Base-by-base conservation (phyloP, 805 yeast genomes). In the Kuraishia molischiana region DNA sequence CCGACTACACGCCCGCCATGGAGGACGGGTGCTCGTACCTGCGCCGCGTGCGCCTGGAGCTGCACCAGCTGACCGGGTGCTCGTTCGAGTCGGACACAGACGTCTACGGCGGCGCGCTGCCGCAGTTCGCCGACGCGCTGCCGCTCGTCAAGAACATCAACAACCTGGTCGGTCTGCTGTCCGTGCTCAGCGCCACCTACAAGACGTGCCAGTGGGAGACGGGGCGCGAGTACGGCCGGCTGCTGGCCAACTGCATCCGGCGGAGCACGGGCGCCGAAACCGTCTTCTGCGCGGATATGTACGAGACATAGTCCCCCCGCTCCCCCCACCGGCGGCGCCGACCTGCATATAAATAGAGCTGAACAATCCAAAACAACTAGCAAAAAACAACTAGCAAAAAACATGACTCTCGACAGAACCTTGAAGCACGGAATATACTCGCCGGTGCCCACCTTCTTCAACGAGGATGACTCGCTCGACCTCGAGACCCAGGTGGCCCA, bases 361-460 rank as follows among this genome's bases (percentile, higher is more conserved):
- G n/a, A n/a, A n/a, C n/a, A n/a, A n/a, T n/a, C n/a, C n/a, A n/a
- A n/a, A n/a, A n/a, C n/a, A n/a, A n/a, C n/a, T n/a, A n/a, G n/a
- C n/a, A n/a, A n/a, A n/a, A n/a, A n/a, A n/a, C n/a, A n/a, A n/a
- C n/a, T n/a, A n/a, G n/a, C n/a, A 22, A 22, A 8, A 8, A 22
- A 8, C 26, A 19, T 18, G 18, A 30, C 17, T 15, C 10, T 34
- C 33, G 18, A n/a, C 8, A 18, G n/a, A 20, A 8, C 31, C 10
- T n/a, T 14, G 18, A 33, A 40, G 14, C 26, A 24, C 21, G 72
- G 72, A 33, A 58, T 72, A 34, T 72, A 71, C 54, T 67, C 74
- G 13, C 77, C 77, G 17, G 58, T 62, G 11, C 71, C 72, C 37
- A 71, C 78, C 9, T 71, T 72, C 50, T 69, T 68, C 64, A 61